Evolutionary conservation across 495 filamentous ascomycete genomes (phyloP), one percentile per base, ranked within the genome.

Genomic region (Penicillium coprophilum): DNA sequence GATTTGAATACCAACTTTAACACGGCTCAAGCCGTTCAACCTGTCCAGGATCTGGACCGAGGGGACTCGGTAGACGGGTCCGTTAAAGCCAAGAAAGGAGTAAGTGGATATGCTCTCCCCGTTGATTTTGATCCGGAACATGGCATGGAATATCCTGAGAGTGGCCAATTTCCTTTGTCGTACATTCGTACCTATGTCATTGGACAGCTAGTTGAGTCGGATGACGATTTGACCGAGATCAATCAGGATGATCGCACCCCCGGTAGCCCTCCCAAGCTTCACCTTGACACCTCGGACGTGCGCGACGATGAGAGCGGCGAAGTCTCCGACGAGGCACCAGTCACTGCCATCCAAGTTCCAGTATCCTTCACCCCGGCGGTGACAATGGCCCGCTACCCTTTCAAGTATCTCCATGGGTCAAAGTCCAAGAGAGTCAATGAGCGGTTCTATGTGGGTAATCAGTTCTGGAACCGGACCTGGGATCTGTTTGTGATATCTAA

Each of bases 401-500:
- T 85, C 66, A 79, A 71, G 45, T 87, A 83, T 60, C 71, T 86
- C 51, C 70, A 74, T 38, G 74, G 73, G 21, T 49, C 71, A 0
- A 71, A 80, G 44, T 65, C 70, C 10, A 65, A 80, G 63, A 60
- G 60, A 8, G 80, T 85, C 53, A 74, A 86, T 53, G 70, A 72
- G 20, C 59, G 48, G 3, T 85, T 83, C 59, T 86, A 86, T 58
- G 85, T 87, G 41, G 69, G 60, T 0, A 71, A 76, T 10, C 81
- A 84, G 28, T 78, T 88, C 58, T 83, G 85, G 59, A 60, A 79
- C 3, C 76, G 82, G 3, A 55, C 70, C 36, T 96, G 90, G 91
- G 86, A 91, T 55, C 58, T 94, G 90, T 95, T 75, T 82, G 86
- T 82, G 6, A 11, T 38, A 17, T 20, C n/a, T 39, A 24, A 34